Conservation (phyloP, 371 early-diverging fungal species). For the Gilbertella persicaria region DNA sequence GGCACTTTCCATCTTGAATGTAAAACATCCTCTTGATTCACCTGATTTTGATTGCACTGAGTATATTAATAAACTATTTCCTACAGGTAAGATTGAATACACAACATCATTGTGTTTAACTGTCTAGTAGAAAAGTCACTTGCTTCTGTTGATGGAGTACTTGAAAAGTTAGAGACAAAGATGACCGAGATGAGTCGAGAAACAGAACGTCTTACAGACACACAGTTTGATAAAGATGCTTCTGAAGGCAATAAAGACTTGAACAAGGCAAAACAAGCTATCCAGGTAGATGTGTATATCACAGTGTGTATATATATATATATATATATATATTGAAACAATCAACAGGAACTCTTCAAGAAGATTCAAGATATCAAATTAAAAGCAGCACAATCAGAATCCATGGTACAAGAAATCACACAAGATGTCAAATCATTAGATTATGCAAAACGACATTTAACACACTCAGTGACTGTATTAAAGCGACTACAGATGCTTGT, state of each 20-base stretch:
- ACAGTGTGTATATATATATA: neutral
- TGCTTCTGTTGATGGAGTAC: slow-evolving; percentile 65
- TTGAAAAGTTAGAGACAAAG: slow-evolving; percentile 61
- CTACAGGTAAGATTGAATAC: slow-evolving; percentile 56
- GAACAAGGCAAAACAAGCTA: slow-evolving; percentile 68
- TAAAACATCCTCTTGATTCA: slow-evolving; percentile 69
- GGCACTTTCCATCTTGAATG: slow-evolving; percentile 50
- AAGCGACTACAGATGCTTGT: slow-evolving; percentile 90
- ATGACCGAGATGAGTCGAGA: slow-evolving; percentile 62
- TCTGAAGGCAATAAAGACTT: slow-evolving; percentile 60
- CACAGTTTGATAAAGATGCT: slow-evolving; percentile 61
- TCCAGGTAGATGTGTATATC: slow-evolving; percentile 50
- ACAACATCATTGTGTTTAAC: neutral
- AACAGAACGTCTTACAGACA: slow-evolving; percentile 70
- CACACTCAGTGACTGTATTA: slow-evolving; percentile 77
- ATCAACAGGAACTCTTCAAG: slow-evolving; percentile 63
- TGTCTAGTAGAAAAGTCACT: slow-evolving; percentile 68
- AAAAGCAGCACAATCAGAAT: slow-evolving; percentile 84
- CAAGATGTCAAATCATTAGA: slow-evolving; percentile 94
- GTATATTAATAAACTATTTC: slow-evolving; percentile 83
- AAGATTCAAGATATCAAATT: slow-evolving; percentile 81
- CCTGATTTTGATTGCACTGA: slow-evolving; percentile 72
- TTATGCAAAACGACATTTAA: slow-evolving; percentile 89
- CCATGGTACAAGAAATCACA: slow-evolving; percentile 92
- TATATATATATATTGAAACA: neutral